A percentile compares a stretch with the other conserved stretches of the same genome.
Evolutionary conservation across 345 rosid genomes (phyloP).

Genomic region (Hibiscus tridactylites): DNA sequence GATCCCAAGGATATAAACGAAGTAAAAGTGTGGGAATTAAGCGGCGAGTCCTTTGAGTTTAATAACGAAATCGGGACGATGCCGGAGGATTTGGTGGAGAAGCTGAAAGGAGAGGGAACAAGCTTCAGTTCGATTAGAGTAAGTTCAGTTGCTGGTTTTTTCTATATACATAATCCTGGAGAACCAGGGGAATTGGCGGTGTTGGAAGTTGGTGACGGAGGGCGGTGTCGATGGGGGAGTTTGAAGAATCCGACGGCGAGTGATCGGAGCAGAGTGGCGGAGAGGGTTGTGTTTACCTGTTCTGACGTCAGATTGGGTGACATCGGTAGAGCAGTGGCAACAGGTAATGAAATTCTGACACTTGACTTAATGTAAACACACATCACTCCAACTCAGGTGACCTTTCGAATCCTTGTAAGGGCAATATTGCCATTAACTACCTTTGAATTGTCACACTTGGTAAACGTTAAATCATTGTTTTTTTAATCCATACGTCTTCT

Average conservation of each 20-base stretch:
- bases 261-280: conserved; percentile 7
- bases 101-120: conserved; percentile 22
- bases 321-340: conserved; percentile 13
- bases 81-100: conserved; percentile 34
- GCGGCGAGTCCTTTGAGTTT: conserved; percentile 12
- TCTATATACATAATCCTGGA: conserved; percentile 25
- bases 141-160: conserved; percentile 27
- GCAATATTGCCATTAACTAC: no score
- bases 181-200: conserved; percentile 25
- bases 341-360: not conserved
- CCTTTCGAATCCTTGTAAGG: no score
- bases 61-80: conserved; percentile 39
- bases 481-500: not conserved
- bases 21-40: conserved; percentile 45
- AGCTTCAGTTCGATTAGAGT: conserved; percentile 25
- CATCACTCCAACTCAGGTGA: no score
- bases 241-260: conserved; percentile 21
- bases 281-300: conserved; percentile 35
- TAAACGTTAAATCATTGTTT: not conserved
- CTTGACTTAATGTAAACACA: not conserved
- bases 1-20: conserved; percentile 18
- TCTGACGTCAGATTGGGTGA: conserved; percentile 38
- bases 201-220: conserved; percentile 35
- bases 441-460: not conserved
- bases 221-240: conserved; percentile 33